Base-by-base conservation (phyloP, 2,329 filamentous ascomycete species). In the Fusarium sp. region DNA sequence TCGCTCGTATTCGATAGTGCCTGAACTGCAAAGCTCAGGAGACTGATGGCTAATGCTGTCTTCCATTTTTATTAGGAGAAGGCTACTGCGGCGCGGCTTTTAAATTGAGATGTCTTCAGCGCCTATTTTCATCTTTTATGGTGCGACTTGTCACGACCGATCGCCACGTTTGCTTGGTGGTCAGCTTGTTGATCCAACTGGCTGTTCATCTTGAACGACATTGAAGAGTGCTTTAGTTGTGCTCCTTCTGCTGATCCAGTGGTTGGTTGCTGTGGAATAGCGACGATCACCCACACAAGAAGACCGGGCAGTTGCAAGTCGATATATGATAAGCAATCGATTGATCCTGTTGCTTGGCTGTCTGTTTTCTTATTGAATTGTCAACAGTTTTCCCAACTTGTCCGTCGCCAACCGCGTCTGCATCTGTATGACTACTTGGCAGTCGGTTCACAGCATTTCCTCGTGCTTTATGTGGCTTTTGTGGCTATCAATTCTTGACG, bases 381-480 rank as follows among this genome's bases (percentile, higher is more conserved):
- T 70, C 63, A 68, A 61, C 41, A 43, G 30, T 40, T 13, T 25
- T 13, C 20, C 43, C 44, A n/a, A 44, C 41, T 47, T 43, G 43
- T 15, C n/a, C 40, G 38, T 47, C 41, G 29, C 12, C 16, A 24
- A 38, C 41, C 29, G 7, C 43, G 15, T 44, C 11, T 29, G 13
- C n/a, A 15, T 29, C 16, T 20, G 49, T 13, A 45, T 27, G 11
- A 16, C 22, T 27, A 38, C 18, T 38, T 38, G 25, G 8, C 25
- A 47, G 25, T 47, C 45, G 40, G 38, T 45, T 38, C 34, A 20
- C 18, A 16, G 55, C 44, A 22, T 29, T 53, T 55, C 18, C 40
- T 57, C 20, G 20, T 60, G 27, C 16, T 44, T 40, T 2, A 56
- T 41, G 54, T 72, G 69, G 69, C 69, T 70, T 67, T 57, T 72